Evolutionary conservation across 306 rosid genomes (phyloP).

Genomic region (Urtica urens): DNA sequence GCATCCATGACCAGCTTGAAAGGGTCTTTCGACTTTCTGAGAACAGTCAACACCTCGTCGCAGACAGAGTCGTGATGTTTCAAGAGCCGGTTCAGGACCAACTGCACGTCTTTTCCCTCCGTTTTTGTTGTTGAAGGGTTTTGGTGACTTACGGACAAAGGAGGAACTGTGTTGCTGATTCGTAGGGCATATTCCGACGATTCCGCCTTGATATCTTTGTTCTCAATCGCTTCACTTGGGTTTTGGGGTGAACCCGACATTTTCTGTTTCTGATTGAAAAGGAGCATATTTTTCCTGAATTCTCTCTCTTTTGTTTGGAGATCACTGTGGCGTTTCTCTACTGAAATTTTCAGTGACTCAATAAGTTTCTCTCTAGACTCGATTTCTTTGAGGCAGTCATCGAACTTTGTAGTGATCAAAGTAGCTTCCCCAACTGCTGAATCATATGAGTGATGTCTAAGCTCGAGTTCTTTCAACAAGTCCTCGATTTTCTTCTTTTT

Average conservation of each 20-base stretch:
- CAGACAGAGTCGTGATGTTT: constrained; percentile 19
- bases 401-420: constrained; percentile 2
- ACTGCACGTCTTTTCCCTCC: constrained; percentile 20
- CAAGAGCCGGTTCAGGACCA: constrained; percentile 23
- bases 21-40: constrained; percentile 24
- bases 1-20: constrained; percentile 41
- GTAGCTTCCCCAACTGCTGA: constrained; percentile 1
- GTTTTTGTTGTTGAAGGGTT: background rate
- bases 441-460: background rate
- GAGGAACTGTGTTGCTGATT: background rate
- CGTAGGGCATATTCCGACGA: constrained; percentile 6
- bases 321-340: constrained; percentile 12
- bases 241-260: constrained; percentile 6
- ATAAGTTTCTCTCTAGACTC: constrained; percentile 10
- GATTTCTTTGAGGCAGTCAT: constrained; percentile 20
- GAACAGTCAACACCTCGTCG: constrained; percentile 13
- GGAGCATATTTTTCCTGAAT: constrained; percentile 9
- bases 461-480: background rate
- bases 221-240: constrained; percentile 7
- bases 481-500: constrained; percentile 5
- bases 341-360: background rate
- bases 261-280: constrained; percentile 19
- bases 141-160: constrained; percentile 2
- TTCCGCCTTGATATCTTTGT: constrained; percentile 19
- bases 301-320: constrained; percentile 20